phyloP scores from a whole-genome alignment of 192 early-diverging fungal species.

The Rhizoclosmatium sp. region DNA sequence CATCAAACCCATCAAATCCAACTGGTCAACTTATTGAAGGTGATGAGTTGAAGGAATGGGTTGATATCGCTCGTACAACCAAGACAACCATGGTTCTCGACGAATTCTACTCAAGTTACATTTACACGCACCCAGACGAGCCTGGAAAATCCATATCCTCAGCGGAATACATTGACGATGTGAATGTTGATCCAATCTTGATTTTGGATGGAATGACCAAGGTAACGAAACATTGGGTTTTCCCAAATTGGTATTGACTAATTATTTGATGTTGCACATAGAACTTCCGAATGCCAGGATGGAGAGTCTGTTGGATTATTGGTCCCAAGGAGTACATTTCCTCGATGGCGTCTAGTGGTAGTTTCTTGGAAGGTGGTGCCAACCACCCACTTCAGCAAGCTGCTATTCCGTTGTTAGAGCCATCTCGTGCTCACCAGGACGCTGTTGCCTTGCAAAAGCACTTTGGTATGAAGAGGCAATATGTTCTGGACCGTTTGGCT shows the following conservation, averaged over 20 bases:
- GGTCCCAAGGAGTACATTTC: slow-evolving; percentile 62
- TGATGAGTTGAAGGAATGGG: slow-evolving; percentile 48
- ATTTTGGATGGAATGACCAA: slow-evolving; percentile 39
- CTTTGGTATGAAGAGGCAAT: slow-evolving; percentile 58
- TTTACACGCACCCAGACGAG: slow-evolving; percentile 50
- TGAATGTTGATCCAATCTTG: slow-evolving; percentile 58
- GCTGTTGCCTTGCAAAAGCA: slow-evolving; percentile 55
- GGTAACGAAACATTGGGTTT: slow-evolving; percentile 7
- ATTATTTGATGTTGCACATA: slow-evolving; percentile 10
- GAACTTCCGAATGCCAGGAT: slow-evolving; percentile 64
- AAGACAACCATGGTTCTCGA: slow-evolving; percentile 61
- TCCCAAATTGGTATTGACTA: slow-evolving; percentile 44
- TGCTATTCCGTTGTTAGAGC: slow-evolving; percentile 58
- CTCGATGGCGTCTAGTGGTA: slow-evolving; percentile 58
- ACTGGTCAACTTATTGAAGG: slow-evolving; percentile 59
- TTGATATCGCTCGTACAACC: slow-evolving; percentile 46
- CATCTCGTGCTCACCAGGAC: slow-evolving; percentile 47
- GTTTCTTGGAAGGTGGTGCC: slow-evolving; percentile 63
- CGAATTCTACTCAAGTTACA: slow-evolving; percentile 65
- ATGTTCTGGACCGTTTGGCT: slow-evolving; percentile 49
- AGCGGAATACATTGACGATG: slow-evolving; percentile 56
- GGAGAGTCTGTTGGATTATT: slow-evolving; percentile 65
- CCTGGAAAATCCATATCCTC: slow-evolving; percentile 53
- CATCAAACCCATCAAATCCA: slow-evolving; percentile 63
- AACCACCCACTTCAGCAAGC: slow-evolving; percentile 64